phyloP scores from a whole-genome alignment of 225 moss, liverwort and hornwort genomes.

The Takakia lepidozioides region DNA sequence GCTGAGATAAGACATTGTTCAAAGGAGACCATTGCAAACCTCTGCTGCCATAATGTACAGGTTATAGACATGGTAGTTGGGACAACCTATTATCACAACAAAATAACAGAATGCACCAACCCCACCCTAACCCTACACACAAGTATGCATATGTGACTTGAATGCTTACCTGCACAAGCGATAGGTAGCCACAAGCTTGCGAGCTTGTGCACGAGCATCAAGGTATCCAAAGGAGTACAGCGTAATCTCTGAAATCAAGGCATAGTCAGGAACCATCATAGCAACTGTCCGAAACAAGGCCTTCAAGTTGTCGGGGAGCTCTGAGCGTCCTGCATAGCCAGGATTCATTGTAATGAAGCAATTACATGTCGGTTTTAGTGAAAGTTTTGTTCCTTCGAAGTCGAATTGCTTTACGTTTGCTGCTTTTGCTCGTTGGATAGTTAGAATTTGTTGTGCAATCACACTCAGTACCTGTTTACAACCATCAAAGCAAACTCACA shows the following conservation, averaged over 20 bases:
- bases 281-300: conserved; percentile 55
- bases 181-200: conserved; percentile 66
- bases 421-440: conserved; percentile 58
- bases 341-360: conserved; percentile 69
- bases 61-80: too few species aligned
- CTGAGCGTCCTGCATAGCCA: conserved; percentile 61
- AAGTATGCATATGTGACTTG: too few species aligned
- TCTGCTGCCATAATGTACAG: too few species aligned
- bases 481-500: too few species aligned
- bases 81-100: too few species aligned
- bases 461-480: conserved; percentile 55
- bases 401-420: conserved; percentile 47
- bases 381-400: conserved; percentile 52
- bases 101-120: too few species aligned
- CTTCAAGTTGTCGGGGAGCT: conserved; percentile 66
- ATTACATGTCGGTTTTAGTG: conserved; percentile 45
- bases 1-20: too few species aligned
- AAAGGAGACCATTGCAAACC: too few species aligned
- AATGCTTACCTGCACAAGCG: conserved; percentile 48
- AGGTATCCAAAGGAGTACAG: conserved; percentile 66
- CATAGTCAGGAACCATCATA: conserved; percentile 81
- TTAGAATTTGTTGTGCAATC: conserved; percentile 59
- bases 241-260: conserved; percentile 61
- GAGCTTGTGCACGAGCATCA: conserved; percentile 48
- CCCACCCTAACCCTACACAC: too few species aligned